Conservation (phyloP, 2,329 filamentous ascomycete species). For the Lasiodiplodia sp. region DNA sequence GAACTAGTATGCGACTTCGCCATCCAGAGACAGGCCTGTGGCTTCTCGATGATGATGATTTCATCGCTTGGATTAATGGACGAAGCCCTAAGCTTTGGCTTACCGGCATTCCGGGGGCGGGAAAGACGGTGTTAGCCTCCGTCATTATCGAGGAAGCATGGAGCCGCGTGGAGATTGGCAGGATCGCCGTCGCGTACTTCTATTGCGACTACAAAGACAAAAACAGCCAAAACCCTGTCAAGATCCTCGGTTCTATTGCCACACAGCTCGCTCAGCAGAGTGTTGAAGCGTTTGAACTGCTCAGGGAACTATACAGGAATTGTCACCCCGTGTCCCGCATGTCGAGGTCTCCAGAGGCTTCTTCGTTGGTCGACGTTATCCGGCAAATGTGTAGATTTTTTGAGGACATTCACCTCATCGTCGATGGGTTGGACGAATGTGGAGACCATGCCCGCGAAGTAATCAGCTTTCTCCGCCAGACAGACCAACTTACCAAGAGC, state of each 20-base stretch:
- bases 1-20: neutral
- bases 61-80: neutral
- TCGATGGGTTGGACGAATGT: conserved; percentile 42
- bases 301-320: conserved; percentile 31
- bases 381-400: conserved; percentile 32
- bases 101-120: neutral
- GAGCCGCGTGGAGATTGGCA: neutral
- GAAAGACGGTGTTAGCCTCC: neutral
- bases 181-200: conserved; percentile 34
- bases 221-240: conserved; percentile 32
- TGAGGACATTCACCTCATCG: conserved; percentile 34
- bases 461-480: conserved; percentile 12
- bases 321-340: conserved; percentile 18
- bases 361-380: conserved; percentile 30
- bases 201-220: conserved; percentile 45
- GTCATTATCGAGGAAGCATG: neutral
- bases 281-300: conserved; percentile 33
- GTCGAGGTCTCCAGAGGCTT: neutral
- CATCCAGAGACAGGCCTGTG: neutral
- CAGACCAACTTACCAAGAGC: neutral
- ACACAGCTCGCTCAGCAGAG: conserved; percentile 43
- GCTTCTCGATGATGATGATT: neutral
- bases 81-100: neutral
- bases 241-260: conserved; percentile 39
- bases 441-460: conserved; percentile 29